phyloP scores from a whole-genome alignment of 768 basidiomycete species.

The Zangia roseola region DNA sequence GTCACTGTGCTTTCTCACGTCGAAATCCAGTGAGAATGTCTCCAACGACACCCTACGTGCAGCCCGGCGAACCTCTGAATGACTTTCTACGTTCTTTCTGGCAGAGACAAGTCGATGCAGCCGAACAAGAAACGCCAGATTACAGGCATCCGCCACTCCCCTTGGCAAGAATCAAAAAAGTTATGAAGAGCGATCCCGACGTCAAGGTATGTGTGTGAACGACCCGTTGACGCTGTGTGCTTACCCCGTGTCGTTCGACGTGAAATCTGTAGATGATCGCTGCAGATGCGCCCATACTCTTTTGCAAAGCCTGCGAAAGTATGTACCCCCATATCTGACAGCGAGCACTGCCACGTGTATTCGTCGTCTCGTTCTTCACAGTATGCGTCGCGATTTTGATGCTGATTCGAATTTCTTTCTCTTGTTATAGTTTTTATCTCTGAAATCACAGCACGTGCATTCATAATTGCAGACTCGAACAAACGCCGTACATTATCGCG shows the following conservation, averaged over 20 bases:
- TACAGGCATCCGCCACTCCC: conserved; percentile 87
- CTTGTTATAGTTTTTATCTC: conserved; percentile 75
- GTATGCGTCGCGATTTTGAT: too few species aligned
- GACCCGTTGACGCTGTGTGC: background rate
- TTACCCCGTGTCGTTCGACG: background rate
- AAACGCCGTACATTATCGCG: conserved; percentile 95
- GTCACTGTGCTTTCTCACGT: conserved; percentile 18
- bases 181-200: conserved; percentile 98
- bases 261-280: conserved; percentile 81
- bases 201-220: conserved; percentile 68
- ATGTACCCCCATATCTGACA: conserved; percentile 32
- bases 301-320: conserved; percentile 99
- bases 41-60: conserved; percentile 61
- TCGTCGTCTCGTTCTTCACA: too few species aligned
- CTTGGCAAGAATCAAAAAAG: conserved; percentile 95
- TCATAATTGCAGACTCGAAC: conserved; percentile 92
- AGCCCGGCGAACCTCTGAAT: conserved; percentile 82
- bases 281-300: conserved; percentile 93
- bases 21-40: conserved; percentile 24
- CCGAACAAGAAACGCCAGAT: conserved; percentile 87
- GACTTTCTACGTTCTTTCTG: conserved; percentile 86
- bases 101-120: conserved; percentile 83
- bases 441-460: conserved; percentile 94
- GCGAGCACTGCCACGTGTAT: conserved; percentile 1
- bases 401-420: too few species aligned